Conservation (phyloP, 306 rosid genomes). For the Rosa persica region DNA sequence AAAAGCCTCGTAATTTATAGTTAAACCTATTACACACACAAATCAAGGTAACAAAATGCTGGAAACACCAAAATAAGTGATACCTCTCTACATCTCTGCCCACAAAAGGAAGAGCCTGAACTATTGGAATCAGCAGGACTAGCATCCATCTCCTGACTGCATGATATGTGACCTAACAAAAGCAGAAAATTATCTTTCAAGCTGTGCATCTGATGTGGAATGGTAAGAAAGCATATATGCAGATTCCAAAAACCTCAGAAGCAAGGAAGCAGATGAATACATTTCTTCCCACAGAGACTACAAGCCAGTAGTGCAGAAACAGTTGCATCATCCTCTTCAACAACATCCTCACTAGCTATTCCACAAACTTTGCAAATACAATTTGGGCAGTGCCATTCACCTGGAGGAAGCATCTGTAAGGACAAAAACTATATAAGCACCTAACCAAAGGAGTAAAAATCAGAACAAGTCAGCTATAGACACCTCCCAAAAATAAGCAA, state of each 20-base stretch:
- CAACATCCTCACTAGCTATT: conserved; percentile 40
- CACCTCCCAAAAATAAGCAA: not conserved
- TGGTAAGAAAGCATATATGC: conserved; percentile 16
- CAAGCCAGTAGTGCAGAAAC: conserved; percentile 47
- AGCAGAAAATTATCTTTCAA: conserved; percentile 31
- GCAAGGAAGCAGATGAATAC: conserved; percentile 43
- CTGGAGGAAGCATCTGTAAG: conserved; percentile 81
- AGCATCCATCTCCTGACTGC: conserved; percentile 51
- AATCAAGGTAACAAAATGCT: conserved; percentile 9
- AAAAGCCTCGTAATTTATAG: not conserved
- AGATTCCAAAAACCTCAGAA: conserved; percentile 22
- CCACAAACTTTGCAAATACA: conserved; percentile 91
- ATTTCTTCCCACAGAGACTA: conserved; percentile 84
- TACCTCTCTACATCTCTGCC: conserved; percentile 91
- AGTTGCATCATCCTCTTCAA: conserved; percentile 39
- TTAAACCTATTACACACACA: not conserved
- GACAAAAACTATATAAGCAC: conserved; percentile 28
- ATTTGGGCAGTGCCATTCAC: conserved; percentile 96
- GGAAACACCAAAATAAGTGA: not conserved
- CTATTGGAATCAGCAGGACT: conserved; percentile 36
- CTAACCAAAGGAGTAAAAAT: conserved; percentile 4
- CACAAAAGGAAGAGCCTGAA: conserved; percentile 55
- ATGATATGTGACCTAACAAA: conserved; percentile 61
- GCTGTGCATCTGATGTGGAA: conserved; percentile 6
- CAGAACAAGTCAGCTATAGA: conserved; percentile 6